phyloP scores from a whole-genome alignment of 2,329 filamentous ascomycete species.

The Colletotrichum ledebouriae region DNA sequence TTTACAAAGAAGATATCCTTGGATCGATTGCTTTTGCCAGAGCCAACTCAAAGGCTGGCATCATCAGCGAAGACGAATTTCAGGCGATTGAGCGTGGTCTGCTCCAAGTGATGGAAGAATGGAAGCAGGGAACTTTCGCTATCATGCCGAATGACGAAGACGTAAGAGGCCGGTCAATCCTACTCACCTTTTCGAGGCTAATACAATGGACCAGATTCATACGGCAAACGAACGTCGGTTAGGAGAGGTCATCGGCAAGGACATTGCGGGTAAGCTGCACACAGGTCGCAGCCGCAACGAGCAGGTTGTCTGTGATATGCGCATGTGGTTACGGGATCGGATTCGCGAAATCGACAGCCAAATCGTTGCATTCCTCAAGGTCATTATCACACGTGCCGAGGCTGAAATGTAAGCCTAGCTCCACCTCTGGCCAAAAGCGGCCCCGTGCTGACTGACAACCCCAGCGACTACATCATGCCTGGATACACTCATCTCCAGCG shows the following conservation, averaged over 20 bases:
- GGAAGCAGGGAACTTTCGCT: conserved; percentile 47
- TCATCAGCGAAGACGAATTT: conserved; percentile 74
- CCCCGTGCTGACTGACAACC: conserved; percentile 44
- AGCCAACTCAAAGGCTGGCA: conserved; percentile 72
- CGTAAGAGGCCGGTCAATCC: conserved; percentile 35
- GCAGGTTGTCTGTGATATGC: conserved; percentile 80
- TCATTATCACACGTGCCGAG: conserved; percentile 46
- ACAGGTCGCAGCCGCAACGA: conserved; percentile 79
- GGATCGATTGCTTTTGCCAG: conserved; percentile 76
- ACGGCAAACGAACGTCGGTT: conserved; percentile 69
- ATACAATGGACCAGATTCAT: conserved; percentile 61
- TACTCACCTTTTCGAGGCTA: conserved; percentile 38
- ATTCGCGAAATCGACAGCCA: conserved; percentile 46
- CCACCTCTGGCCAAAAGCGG: conserved; percentile 38
- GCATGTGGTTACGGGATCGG: conserved; percentile 67
- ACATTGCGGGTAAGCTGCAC: conserved; percentile 79
- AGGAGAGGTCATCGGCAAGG: conserved; percentile 78
- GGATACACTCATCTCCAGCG: conserved; percentile 49
- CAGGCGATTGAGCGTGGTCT: conserved; percentile 73
- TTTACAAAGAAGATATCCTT: conserved; percentile 75
- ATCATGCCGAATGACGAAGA: conserved; percentile 43
- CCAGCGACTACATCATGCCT: conserved; percentile 48
- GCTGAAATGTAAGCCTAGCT: conserved; percentile 47
- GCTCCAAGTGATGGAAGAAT: conserved; percentile 51
- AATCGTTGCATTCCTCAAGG: conserved; percentile 46